Base-by-base conservation (phyloP, 176 grass and related monocot species). In the Echinochloa phyllopogon region DNA sequence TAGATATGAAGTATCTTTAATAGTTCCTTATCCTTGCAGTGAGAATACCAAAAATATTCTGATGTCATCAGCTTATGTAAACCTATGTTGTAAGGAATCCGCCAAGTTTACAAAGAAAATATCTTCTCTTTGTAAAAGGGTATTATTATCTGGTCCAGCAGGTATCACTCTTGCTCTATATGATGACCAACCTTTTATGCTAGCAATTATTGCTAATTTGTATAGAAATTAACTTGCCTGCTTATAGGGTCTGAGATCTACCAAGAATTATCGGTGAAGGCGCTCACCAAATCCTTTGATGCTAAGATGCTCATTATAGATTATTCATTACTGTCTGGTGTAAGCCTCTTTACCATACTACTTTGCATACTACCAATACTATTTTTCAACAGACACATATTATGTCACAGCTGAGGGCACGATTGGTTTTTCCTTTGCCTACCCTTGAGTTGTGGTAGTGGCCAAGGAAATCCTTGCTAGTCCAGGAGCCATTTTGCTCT, bases 191-290 rank as follows among this genome's bases (percentile, higher is more conserved):
- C 4, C n/a, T 73, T 20, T 38, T 52, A 65, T 23, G 62, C 84
- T 68, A 65, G 21, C 29, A 29, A 78, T 69, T 52, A 8, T 36
- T 53, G 52, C 52, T 67, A 59, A 80, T 78, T 69, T 52, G 49
- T 90, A 49, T 9, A 47, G 79, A 89, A 78, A 76, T 43, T 43
- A 63, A 65, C 57, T 72, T 59, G 41, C 65, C 65, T 67, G 11
- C 88, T 55, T 84, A 24, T 77, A 98, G 96, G 96, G 40, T 92
- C 93, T 83, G 96, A 98, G 72, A 98, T 98, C 63, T 98, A 98
- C 89, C 93, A 94, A 89, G 96, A 98, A 85, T 90, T 66, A 66
- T 84, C 95, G 81, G 89, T 95, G 65, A 98, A 94, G 81, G 87
- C 91, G 69, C 93, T 98, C 38, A 72, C 93, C 66, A 95, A 98